phyloP scores from a whole-genome alignment of 345 rosid species.

The Excoecaria agallocha region DNA sequence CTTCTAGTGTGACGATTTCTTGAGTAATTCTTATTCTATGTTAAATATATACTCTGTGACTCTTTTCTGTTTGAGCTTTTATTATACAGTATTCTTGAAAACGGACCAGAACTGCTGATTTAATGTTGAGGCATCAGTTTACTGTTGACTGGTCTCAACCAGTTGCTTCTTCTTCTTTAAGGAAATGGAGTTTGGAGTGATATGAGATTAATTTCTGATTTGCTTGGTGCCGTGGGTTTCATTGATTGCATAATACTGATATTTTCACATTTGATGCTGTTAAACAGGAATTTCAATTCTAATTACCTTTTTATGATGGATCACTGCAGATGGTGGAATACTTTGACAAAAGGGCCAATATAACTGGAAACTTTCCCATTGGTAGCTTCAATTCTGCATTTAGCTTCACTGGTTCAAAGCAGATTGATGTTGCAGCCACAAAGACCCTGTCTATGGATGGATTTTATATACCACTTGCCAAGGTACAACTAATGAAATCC shows the following conservation, averaged over 20 bases:
- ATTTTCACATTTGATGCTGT: background rate
- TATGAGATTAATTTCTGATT: background rate
- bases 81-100: background rate
- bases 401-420: constrained; percentile 59
- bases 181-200: background rate
- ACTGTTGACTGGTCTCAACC: background rate
- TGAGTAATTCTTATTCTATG: background rate
- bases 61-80: background rate
- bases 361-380: constrained; percentile 47
- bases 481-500: constrained; percentile 45
- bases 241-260: background rate
- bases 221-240: background rate
- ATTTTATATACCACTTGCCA: constrained; percentile 55
- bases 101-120: background rate
- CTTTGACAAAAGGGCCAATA: constrained; percentile 49
- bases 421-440: constrained; percentile 52
- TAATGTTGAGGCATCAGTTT: background rate
- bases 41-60: background rate
- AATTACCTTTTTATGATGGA: background rate
- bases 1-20: background rate
- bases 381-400: constrained; percentile 70
- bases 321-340: constrained; percentile 60
- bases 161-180: background rate
- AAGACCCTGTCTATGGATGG: constrained; percentile 68
- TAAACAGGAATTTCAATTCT: background rate